These are phyloP conservation scores for Eurotiales sp. DNA, from an alignment of 2,329 filamentous ascomycete genomes.

Conservation along the genomic window DNA sequence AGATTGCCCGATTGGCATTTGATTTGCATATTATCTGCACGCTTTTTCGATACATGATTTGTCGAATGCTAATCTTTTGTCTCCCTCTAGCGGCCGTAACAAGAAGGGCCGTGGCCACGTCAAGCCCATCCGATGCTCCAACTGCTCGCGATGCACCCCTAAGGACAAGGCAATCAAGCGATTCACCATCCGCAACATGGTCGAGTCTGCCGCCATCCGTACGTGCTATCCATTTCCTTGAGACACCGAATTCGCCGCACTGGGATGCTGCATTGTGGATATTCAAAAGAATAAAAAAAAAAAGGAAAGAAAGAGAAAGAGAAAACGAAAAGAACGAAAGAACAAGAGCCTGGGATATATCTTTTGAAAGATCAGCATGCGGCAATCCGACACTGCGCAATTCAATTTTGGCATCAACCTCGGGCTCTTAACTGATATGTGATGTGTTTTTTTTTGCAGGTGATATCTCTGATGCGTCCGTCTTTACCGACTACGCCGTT, in stretches of 20 bases:
- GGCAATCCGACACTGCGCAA: neutral
- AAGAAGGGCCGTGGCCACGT: slow-evolving; percentile 99
- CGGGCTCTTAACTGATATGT: slow-evolving; percentile 7
- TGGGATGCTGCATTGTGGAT: neutral
- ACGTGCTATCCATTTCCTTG: slow-evolving; percentile 50
- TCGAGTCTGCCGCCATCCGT: slow-evolving; percentile 99
- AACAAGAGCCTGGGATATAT: no score
- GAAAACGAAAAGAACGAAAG: neutral
- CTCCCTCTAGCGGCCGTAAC: slow-evolving; percentile 76
- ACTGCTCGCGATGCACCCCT: slow-evolving; percentile 85
- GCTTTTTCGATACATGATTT: neutral
- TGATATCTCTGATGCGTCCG: slow-evolving; percentile 99
- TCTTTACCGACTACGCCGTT: slow-evolving; percentile 98
- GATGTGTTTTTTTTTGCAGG: slow-evolving; percentile 53
- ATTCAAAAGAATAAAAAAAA: neutral
- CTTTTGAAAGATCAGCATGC: neutral
- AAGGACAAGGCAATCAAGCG: slow-evolving; percentile 99
- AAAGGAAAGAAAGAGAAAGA: slow-evolving; percentile 7
- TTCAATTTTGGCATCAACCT: neutral
- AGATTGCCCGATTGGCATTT: neutral
- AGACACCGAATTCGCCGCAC: neutral
- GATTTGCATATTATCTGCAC: no score
- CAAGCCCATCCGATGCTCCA: slow-evolving; percentile 96
- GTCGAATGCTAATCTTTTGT: slow-evolving; percentile 1
- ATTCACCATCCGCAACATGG: slow-evolving; percentile 99